Conservation (phyloP, 441 rosid species). For the Populus hybrid region DNA sequence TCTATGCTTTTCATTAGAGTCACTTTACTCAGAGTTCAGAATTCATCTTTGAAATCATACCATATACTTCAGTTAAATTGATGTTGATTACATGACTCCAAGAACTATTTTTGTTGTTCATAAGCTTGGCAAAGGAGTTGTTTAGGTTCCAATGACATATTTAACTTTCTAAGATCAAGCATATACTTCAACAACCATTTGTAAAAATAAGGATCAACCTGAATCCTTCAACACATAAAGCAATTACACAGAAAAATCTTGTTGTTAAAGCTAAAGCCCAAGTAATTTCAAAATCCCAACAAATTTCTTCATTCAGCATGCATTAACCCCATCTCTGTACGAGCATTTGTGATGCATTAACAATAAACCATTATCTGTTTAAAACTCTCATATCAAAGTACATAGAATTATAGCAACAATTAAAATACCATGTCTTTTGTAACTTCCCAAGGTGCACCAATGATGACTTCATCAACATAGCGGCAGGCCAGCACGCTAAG, state of each 20-base stretch:
- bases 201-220: background rate
- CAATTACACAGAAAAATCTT: background rate
- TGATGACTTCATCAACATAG: conserved; percentile 95
- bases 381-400: background rate
- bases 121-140: background rate
- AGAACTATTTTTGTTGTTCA: background rate
- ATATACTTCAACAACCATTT: background rate
- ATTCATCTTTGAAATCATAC: background rate
- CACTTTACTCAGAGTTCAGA: background rate
- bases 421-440: conserved; percentile 76
- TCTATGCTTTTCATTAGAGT: background rate
- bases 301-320: background rate
- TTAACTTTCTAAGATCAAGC: background rate
- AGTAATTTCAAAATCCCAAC: background rate
- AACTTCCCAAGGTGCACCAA: conserved; percentile 97
- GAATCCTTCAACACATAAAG: background rate
- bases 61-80: background rate
- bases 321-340: background rate
- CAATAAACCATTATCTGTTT: background rate
- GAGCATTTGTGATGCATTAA: background rate
- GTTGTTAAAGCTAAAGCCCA: background rate
- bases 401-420: background rate
- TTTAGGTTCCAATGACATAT: background rate
- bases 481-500: conserved; percentile 91
- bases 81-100: background rate